Percentiles rank a stretch among this genome's conserved stretches.
These are phyloP conservation scores for Letharia columbiana DNA, from an alignment of 495 filamentous ascomycete species.

Conservation along the genomic window DNA sequence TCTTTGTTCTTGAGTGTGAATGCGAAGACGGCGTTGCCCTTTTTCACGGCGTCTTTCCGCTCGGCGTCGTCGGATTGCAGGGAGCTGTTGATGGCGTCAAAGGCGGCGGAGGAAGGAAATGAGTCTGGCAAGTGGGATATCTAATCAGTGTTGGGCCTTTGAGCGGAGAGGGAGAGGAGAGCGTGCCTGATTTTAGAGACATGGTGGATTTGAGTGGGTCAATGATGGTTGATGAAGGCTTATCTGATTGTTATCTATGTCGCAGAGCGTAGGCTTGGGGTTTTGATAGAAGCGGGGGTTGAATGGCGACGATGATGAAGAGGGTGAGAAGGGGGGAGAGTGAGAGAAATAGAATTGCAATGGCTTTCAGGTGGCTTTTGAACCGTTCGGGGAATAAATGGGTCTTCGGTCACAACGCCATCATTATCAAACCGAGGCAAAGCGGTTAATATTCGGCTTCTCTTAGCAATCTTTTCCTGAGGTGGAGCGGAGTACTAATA, in stretches of 20 bases:
- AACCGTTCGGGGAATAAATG: neutral
- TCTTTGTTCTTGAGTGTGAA: conserved; percentile 85
- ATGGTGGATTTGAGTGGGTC: conserved; percentile 40
- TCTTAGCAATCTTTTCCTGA: no score
- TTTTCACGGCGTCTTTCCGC: conserved; percentile 79
- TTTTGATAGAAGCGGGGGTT: neutral
- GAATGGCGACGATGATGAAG: neutral
- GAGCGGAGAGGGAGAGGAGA: neutral
- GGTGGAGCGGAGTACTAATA: no score
- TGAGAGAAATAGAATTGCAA: neutral
- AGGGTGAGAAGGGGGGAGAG: neutral
- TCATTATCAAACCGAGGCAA: neutral
- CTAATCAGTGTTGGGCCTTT: neutral
- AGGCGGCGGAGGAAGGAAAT: conserved; percentile 85
- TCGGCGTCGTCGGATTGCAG: conserved; percentile 61
- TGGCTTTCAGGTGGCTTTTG: conserved; percentile 12
- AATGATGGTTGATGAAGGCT: neutral
- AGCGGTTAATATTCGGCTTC: neutral
- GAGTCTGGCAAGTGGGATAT: conserved; percentile 45
- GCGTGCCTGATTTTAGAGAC: conserved; percentile 74
- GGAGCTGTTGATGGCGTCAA: conserved; percentile 75
- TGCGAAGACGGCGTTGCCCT: conserved; percentile 77
- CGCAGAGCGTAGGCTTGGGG: neutral
- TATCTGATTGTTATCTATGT: neutral
- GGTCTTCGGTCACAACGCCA: conserved; percentile 1